Percentiles rank a stretch among this genome's conserved stretches.
These are phyloP conservation scores for Rhodotorula sp. DNA, from an alignment of 1,284 basidiomycete genomes.

Conservation along the genomic window DNA sequence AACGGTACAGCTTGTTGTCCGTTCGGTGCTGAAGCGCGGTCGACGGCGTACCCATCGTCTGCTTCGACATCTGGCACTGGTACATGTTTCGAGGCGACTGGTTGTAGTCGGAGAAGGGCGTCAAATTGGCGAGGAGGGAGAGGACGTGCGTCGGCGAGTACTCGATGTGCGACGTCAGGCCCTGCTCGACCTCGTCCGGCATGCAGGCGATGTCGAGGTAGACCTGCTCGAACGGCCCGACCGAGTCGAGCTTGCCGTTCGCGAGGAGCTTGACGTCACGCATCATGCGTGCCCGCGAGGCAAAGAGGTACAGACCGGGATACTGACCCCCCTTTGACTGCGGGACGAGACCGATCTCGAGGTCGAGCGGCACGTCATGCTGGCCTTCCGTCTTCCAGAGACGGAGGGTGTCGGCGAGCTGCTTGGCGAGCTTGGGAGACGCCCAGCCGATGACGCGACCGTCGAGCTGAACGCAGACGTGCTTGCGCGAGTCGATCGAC, in stretches of 20 bases:
- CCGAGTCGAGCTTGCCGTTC: constrained; percentile 82
- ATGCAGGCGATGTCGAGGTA: constrained; percentile 98
- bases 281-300: constrained; percentile 91
- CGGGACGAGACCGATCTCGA: constrained; percentile 93
- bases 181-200: constrained; percentile 79
- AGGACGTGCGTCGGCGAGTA: constrained; percentile 93
- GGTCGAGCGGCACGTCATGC: constrained; percentile 80
- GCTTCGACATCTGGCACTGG: constrained; percentile 94
- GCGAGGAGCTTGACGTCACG: constrained; percentile 87
- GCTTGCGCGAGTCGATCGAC: constrained; percentile 70
- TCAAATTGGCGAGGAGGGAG: constrained; percentile 66
- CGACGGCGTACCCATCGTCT: constrained; percentile 98
- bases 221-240: constrained; percentile 97
- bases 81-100: constrained; percentile 64
- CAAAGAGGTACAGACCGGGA: constrained; percentile 92
- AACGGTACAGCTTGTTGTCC: constrained; percentile 96
- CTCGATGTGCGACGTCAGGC: constrained; percentile 81
- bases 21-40: constrained; percentile 87
- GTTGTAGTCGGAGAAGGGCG: constrained; percentile 87
- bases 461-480: constrained; percentile 88
- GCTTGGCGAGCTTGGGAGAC: constrained; percentile 66
- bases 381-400: constrained; percentile 92
- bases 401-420: constrained; percentile 79
- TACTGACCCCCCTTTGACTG: constrained; percentile 91
- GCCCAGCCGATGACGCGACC: constrained; percentile 97